A percentile compares a stretch with the other conserved stretches of the same genome.
These are phyloP conservation scores for Kluyveromyces nonfermentans DNA, from an alignment of 805 yeast species.

Conservation along the genomic window DNA sequence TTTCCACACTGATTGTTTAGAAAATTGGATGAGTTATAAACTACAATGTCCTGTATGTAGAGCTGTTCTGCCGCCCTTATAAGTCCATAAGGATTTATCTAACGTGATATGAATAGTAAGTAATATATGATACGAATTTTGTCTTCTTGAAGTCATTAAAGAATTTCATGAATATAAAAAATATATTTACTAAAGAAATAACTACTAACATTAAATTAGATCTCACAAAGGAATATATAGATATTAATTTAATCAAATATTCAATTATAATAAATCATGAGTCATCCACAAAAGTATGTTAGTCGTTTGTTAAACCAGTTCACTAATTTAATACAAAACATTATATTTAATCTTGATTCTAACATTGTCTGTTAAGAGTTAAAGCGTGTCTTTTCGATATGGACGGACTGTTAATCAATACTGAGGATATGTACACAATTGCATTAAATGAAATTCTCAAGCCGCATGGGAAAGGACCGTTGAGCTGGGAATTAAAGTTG, in stretches of 20 bases:
- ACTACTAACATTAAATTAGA: no score
- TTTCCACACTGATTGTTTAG: slow-evolving; percentile 83
- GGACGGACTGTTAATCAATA: slow-evolving; percentile 91
- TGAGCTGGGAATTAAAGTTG: slow-evolving; percentile 86
- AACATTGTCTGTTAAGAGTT: slow-evolving; percentile 7
- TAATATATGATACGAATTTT: background rate
- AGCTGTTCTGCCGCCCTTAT: slow-evolving; percentile 73
- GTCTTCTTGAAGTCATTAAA: background rate
- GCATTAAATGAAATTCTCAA: slow-evolving; percentile 60
- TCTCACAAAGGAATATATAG: no score
- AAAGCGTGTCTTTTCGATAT: slow-evolving; percentile 48
- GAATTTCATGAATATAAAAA: background rate
- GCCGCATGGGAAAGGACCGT: slow-evolving; percentile 63
- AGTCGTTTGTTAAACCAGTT: background rate
- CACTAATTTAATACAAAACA: no score
- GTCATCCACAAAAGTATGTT: slow-evolving; percentile 1
- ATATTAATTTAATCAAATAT: no score
- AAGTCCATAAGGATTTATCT: slow-evolving; percentile 13
- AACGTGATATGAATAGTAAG: no score
- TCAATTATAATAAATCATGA: no score
- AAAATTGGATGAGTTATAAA: slow-evolving; percentile 88
- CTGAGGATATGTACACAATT: slow-evolving; percentile 86
- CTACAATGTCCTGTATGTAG: slow-evolving; percentile 93
- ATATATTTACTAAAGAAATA: background rate
- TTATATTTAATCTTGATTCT: background rate